Percentiles rank a stretch among this genome's conserved stretches.
Evolutionary conservation across 2,329 filamentous ascomycete genomes (phyloP).

Genomic region (Trichoderma sp.): DNA sequence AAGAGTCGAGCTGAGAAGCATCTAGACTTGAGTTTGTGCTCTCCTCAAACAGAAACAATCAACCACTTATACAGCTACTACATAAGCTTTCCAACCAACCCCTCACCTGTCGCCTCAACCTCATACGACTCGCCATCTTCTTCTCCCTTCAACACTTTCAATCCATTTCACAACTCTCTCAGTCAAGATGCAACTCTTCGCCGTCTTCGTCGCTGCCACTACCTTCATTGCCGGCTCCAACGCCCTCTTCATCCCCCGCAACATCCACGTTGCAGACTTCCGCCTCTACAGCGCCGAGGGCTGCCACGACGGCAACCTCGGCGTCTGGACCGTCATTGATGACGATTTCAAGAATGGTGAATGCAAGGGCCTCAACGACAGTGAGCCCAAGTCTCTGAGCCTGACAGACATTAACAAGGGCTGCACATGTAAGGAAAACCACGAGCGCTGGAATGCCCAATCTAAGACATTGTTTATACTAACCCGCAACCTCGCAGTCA

Average conservation of each 20-base stretch:
- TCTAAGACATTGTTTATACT: neutral
- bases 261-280: constrained; percentile 29
- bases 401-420: constrained; percentile 22
- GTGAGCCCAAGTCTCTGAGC: constrained; percentile 21
- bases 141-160: neutral
- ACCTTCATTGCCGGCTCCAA: constrained; percentile 21
- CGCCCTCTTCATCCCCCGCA: constrained; percentile 24
- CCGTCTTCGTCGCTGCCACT: constrained; percentile 19
- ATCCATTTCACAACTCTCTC: neutral
- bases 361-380: constrained; percentile 24
- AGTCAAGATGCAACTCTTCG: constrained; percentile 23
- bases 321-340: constrained; percentile 30
- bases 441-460: neutral
- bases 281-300: constrained; percentile 25
- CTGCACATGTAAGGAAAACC: constrained; percentile 23
- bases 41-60: neutral
- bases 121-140: neutral
- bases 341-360: constrained; percentile 24
- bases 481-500: constrained; percentile 18
- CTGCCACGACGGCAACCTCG: constrained; percentile 26
- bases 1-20: constrained; percentile 1
- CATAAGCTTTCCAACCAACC: neutral
- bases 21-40: neutral
- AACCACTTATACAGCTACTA: neutral
- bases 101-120: neutral